These are phyloP conservation scores for Isabelozyma gotoi DNA, from an alignment of 805 yeast species.

Conservation along the genomic window DNA sequence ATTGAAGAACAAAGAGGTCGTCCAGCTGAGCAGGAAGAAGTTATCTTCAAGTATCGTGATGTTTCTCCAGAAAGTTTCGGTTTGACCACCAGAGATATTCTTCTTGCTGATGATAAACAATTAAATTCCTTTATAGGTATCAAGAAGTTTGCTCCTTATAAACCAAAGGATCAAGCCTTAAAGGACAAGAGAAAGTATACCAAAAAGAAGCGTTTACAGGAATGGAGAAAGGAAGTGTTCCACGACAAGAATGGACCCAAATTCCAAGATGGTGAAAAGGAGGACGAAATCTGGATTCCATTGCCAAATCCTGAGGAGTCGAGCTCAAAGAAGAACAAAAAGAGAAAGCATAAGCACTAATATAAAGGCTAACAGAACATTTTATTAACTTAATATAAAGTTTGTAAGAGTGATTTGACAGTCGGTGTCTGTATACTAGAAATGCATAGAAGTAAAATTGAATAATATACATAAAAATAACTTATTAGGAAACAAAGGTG, in stretches of 20 bases:
- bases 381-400: no score
- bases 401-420: no score
- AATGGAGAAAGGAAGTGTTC: slow-evolving; percentile 88
- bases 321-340: neutral
- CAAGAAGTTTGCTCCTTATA: slow-evolving; percentile 91
- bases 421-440: no score
- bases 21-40: slow-evolving; percentile 38
- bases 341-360: slow-evolving; percentile 5
- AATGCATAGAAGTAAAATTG: neutral
- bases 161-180: slow-evolving; percentile 66
- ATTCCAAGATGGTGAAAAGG: slow-evolving; percentile 31
- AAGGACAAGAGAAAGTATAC: slow-evolving; percentile 84
- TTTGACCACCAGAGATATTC: slow-evolving; percentile 77
- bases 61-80: slow-evolving; percentile 96
- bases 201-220: slow-evolving; percentile 77
- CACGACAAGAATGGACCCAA: slow-evolving; percentile 53
- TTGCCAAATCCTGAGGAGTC: neutral
- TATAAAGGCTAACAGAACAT: neutral
- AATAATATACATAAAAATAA: neutral
- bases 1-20: slow-evolving; percentile 67
- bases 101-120: slow-evolving; percentile 84
- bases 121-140: slow-evolving; percentile 83
- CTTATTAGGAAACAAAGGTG: neutral
- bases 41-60: slow-evolving; percentile 81
- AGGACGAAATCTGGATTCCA: slow-evolving; percentile 41